A percentile compares a stretch with the other conserved stretches of the same genome.
phyloP scores from a whole-genome alignment of 345 rosid species.

The Hibiscus trionum region DNA sequence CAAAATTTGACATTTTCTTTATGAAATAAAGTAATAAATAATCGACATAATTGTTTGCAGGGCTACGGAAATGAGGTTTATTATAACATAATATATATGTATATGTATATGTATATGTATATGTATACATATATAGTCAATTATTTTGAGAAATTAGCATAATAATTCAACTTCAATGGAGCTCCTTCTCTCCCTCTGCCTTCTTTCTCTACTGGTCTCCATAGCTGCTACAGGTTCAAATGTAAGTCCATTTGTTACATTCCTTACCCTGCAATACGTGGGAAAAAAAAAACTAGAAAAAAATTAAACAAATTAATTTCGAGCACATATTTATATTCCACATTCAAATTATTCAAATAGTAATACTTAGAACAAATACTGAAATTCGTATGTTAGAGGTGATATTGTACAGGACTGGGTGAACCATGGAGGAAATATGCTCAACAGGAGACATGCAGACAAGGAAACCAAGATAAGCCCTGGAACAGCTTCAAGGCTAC shows the following conservation, averaged over 20 bases:
- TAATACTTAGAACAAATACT: background rate
- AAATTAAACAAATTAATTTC: too few species aligned
- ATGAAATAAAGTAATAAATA: too few species aligned
- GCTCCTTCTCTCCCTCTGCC: background rate
- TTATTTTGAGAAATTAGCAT: background rate
- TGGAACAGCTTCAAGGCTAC: slow-evolving; percentile 14
- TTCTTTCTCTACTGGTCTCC: background rate
- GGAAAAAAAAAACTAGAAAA: too few species aligned
- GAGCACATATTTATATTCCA: too few species aligned
- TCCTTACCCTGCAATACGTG: too few species aligned
- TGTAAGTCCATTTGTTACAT: background rate
- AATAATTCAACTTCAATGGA: background rate
- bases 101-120: too few species aligned
- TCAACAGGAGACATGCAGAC: background rate
- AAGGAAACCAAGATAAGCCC: background rate
- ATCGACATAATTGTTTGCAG: too few species aligned
- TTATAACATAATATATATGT: too few species aligned
- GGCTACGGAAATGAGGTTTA: too few species aligned
- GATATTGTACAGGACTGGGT: background rate
- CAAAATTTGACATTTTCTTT: too few species aligned
- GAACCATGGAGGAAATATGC: background rate
- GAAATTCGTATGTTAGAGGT: background rate
- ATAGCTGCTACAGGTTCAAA: background rate
- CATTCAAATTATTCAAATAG: too few species aligned
- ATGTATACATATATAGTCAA: background rate